Evolutionary conservation across 1,284 basidiomycete species (phyloP).

Genomic region (Malassezia japonica): DNA sequence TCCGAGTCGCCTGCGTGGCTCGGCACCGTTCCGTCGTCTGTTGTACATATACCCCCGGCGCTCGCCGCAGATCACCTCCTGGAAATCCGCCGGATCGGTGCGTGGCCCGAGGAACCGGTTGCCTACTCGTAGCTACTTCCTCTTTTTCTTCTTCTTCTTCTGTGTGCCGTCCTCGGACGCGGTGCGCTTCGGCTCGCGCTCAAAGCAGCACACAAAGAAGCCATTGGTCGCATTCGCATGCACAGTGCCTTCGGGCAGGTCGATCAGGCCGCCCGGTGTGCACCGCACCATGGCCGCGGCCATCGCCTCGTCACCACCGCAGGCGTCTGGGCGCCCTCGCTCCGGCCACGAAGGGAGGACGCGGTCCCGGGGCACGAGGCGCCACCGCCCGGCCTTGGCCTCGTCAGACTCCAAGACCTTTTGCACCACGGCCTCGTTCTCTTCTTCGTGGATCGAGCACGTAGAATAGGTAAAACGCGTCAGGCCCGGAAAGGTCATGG

Average conservation of each 20-base stretch:
- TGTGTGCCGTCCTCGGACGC: not conserved
- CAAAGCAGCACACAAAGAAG: conserved; percentile 39
- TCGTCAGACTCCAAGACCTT: conserved; percentile 22
- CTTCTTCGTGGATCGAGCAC: conserved; percentile 78
- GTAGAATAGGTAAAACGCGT: conserved; percentile 85
- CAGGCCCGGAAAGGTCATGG: conserved; percentile 69
- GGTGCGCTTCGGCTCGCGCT: not conserved
- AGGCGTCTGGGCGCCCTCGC: conserved; percentile 22
- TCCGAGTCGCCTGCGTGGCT: conserved; percentile 4
- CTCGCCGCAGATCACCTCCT: too few species aligned
- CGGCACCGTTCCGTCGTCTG: too few species aligned
- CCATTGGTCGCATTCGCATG: conserved; percentile 31
- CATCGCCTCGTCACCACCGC: conserved; percentile 10
- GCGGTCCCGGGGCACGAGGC: conserved; percentile 20
- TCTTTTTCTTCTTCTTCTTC: not conserved
- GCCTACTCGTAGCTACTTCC: not conserved
- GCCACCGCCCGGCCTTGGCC: conserved; percentile 26
- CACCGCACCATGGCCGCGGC: conserved; percentile 28
- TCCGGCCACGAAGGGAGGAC: conserved; percentile 35
- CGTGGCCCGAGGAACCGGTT: not conserved
- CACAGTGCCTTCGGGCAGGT: conserved; percentile 8
- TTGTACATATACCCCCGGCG: too few species aligned
- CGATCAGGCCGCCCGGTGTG: conserved; percentile 20
- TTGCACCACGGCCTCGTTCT: conserved; percentile 78
- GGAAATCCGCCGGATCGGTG: not conserved